Conservation (phyloP, 2,329 filamentous ascomycete genomes). For the Nannizzia gypsea region DNA sequence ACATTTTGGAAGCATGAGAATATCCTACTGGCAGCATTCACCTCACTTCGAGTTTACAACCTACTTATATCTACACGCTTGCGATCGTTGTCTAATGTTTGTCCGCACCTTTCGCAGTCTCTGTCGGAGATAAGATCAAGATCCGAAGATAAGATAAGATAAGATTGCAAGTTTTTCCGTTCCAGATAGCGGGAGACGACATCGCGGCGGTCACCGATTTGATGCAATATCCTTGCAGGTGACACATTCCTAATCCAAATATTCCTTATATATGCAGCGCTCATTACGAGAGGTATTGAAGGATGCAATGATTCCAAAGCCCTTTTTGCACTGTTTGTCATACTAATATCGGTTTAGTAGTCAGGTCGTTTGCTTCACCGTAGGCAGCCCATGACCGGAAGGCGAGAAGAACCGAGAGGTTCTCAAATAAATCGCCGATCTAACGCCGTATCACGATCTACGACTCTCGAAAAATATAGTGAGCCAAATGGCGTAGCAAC, state of each 20-base stretch:
- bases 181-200: not conserved
- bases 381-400: not conserved
- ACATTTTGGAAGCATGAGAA: not conserved
- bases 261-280: not conserved
- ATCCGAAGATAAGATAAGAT: constrained; percentile 1
- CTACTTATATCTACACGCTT: too few relatives aligned
- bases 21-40: not conserved
- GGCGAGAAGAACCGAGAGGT: not conserved
- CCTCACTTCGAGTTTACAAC: not conserved
- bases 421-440: not conserved
- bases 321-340: not conserved
- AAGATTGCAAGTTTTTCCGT: not conserved
- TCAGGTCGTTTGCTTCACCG: not conserved
- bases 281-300: not conserved
- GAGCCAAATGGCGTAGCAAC: too few relatives aligned
- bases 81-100: too few relatives aligned
- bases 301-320: too few relatives aligned
- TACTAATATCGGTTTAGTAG: not conserved
- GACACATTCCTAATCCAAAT: not conserved
- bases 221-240: not conserved
- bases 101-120: too few relatives aligned
- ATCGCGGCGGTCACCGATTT: not conserved
- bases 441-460: not conserved
- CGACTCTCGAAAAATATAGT: not conserved
- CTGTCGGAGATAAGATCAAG: constrained; percentile 2